phyloP scores from a whole-genome alignment of 2,329 filamentous ascomycete species.

The Triangularia verruculosa region DNA sequence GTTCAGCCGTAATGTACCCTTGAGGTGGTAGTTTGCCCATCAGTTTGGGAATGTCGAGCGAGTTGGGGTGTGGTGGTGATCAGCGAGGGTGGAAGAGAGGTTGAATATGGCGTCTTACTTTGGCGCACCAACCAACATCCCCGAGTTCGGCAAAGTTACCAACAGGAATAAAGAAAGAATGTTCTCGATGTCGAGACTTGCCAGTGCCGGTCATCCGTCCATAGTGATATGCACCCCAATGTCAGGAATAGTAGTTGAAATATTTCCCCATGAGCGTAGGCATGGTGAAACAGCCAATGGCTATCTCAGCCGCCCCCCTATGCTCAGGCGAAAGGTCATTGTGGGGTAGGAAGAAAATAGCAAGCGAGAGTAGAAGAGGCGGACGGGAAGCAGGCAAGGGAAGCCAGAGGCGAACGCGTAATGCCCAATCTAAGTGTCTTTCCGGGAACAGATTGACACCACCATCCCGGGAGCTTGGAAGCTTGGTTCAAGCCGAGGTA shows the following conservation, averaged over 20 bases:
- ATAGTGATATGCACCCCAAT: conserved; percentile 23
- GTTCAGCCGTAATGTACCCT: conserved; percentile 7
- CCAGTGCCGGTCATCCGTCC: conserved; percentile 26
- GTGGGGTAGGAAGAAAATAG: conserved; percentile 16
- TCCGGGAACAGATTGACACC: conserved; percentile 19
- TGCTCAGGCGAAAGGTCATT: conserved; percentile 20
- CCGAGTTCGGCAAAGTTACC: conserved; percentile 7
- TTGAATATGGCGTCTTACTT: background rate
- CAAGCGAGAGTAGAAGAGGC: conserved; percentile 13
- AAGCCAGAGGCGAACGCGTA: conserved; percentile 27
- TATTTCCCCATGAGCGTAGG: conserved; percentile 25
- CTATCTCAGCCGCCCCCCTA: conserved; percentile 12
- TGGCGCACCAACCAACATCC: background rate
- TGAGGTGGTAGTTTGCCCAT: conserved; percentile 12
- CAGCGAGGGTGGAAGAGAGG: background rate
- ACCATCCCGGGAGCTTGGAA: conserved; percentile 24
- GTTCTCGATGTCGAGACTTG: conserved; percentile 16
- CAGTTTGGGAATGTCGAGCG: conserved; percentile 2
- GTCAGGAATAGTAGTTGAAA: conserved; percentile 24
- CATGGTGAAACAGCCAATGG: conserved; percentile 24
- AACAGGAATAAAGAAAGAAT: conserved; percentile 22
- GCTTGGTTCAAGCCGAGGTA: conserved; percentile 24
- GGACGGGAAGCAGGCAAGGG: conserved; percentile 17
- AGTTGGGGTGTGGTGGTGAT: background rate
- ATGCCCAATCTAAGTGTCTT: conserved; percentile 29